Base-by-base conservation (phyloP, 2,329 filamentous ascomycete species). In the Ophiognomonia clavigignenti-juglandacearum region DNA sequence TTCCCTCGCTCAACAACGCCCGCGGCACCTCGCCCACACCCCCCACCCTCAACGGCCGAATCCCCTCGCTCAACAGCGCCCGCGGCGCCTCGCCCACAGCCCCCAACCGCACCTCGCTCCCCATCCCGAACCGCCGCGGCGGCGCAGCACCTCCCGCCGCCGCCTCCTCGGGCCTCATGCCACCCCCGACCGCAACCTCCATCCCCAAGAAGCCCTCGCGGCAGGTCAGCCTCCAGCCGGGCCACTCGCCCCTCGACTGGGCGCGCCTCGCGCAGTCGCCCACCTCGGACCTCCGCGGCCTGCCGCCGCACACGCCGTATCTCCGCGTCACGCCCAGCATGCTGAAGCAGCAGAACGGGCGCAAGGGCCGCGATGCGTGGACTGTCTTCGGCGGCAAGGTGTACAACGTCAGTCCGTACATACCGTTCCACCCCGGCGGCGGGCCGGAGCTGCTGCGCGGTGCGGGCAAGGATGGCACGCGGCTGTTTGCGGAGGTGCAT, bases 181-280 rank as follows among this genome's bases (percentile, higher is more conserved):
- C 75, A 0, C 79, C 80, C 0, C 76, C 79, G 0, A 74, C 77
- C 13, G 76, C 75, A 59, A 68, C 64, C 26, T 61, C 68, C 35
- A 22, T 48, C 13, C 51, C 51, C 20, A 45, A 49, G 39, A 74
- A 72, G 48, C 77, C 79, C 2, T 53, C 67, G 20, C 82, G 80
- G 59, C 75, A 92, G 60, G 87, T 96, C 4, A 74, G 85, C 8
- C 80, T 98, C 4, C 78, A 83, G n/a, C 93, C 93, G 0, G 92
- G 93, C 26, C 91, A 92, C 71, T 96, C 89, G 2, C 92, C 93
- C 0, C 82, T 98, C 11, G 93, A 98, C 76, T 98, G 93, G 93
- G 93, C 93, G 11, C 82, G 85, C 6, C 78, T 96, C 1, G 73
- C 75, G 18, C 69, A 74, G 39, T 51, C 47, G 4, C 82, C 84